Conservation (phyloP, 345 rosid genomes). For the Eucalyptus curtisii region DNA sequence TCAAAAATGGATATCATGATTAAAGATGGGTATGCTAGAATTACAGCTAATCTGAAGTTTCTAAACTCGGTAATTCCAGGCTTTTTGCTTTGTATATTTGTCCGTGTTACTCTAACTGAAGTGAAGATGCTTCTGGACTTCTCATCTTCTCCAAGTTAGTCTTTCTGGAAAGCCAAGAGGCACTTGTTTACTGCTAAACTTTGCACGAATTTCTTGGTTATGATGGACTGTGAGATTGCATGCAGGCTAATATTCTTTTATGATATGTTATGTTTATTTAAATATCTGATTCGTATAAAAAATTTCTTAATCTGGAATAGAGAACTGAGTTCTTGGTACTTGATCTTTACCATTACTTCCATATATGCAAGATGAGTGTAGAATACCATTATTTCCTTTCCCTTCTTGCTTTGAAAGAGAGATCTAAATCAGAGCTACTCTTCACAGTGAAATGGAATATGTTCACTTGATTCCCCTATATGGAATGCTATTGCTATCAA, state of each 20-base stretch:
- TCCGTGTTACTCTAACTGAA: neutral
- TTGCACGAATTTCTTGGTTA: neutral
- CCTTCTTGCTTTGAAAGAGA: neutral
- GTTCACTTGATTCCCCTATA: neutral
- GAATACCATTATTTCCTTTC: neutral
- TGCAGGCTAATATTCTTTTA: neutral
- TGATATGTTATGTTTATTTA: neutral
- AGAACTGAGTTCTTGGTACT: neutral
- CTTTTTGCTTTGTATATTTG: neutral
- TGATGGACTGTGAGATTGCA: neutral
- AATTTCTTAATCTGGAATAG: neutral
- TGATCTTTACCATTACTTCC: neutral
- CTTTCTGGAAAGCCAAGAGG: neutral
- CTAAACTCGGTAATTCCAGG: slow-evolving; percentile 45
- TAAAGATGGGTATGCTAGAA: slow-evolving; percentile 51
- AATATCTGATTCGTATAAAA: neutral
- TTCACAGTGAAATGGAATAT: neutral
- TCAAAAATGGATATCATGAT: slow-evolving; percentile 62
- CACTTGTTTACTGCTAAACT: neutral
- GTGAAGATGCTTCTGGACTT: neutral
- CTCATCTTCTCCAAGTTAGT: neutral
- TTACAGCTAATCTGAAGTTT: slow-evolving; percentile 52
- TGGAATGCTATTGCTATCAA: neutral
- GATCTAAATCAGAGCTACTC: neutral
- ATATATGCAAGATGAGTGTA: neutral